These are phyloP conservation scores for Elaeagnus macrophylla DNA, from an alignment of 306 rosid species.

Conservation along the genomic window DNA sequence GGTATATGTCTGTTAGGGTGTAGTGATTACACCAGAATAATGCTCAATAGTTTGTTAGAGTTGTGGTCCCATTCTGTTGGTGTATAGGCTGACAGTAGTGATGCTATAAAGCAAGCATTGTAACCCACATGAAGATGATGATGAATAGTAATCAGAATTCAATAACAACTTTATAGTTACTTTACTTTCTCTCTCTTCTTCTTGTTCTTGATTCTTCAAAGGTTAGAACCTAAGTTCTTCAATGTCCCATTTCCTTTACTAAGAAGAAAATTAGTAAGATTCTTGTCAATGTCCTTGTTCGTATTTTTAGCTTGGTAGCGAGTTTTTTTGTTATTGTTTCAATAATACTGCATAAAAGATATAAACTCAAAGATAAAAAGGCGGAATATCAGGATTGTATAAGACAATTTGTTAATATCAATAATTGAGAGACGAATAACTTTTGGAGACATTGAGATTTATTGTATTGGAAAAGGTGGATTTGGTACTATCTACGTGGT, in stretches of 20 bases:
- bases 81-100: no score
- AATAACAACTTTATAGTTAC: no score
- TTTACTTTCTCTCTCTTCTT: no score
- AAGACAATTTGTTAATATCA: slow-evolving; percentile 20
- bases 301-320: slow-evolving; percentile 21
- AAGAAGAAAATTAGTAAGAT: slow-evolving; percentile 17
- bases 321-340: slow-evolving; percentile 8
- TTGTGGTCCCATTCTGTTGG: no score
- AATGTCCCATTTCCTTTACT: slow-evolving; percentile 9
- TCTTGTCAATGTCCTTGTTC: slow-evolving; percentile 30
- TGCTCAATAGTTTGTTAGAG: no score
- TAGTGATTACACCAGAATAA: no score
- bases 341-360: neutral
- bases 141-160: no score
- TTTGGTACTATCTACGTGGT: slow-evolving; percentile 58
- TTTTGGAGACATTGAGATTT: slow-evolving; percentile 38
- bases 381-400: neutral
- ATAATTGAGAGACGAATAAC: slow-evolving; percentile 33
- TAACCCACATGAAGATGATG: no score
- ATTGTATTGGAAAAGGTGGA: slow-evolving; percentile 59
- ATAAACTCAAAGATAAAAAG: slow-evolving; percentile 18
- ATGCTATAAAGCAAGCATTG: no score
- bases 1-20: no score
- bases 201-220: no score
- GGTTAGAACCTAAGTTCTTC: no score